Base-by-base conservation (phyloP, 2,329 filamentous ascomycete genomes). In the Aspergillus thermomutatus region DNA sequence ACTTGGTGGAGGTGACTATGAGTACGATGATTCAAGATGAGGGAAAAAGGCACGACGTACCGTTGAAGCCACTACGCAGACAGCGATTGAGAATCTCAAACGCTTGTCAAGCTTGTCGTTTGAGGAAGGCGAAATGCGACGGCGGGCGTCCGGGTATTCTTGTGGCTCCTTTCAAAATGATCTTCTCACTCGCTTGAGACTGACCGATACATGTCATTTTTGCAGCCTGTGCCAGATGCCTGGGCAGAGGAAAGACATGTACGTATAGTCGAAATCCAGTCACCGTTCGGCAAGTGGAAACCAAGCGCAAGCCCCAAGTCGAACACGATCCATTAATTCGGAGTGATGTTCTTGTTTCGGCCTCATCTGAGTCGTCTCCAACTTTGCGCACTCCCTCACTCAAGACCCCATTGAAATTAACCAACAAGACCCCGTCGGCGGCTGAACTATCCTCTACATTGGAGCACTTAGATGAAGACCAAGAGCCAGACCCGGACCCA, bases 51-150 rank as follows among this genome's bases (percentile, higher is more conserved):
- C n/a, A n/a, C n/a, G n/a, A n/a, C n/a, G n/a, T n/a, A n/a, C n/a
- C n/a, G n/a, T 14, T 11, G 28, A 21, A 41, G 51, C 19, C 25
- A 31, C 4, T 58, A 34, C 58, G 55, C 40, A 53, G 58, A 19
- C 53, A 54, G 14, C 59, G 62, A 19, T 43, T 64, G 34, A 64
- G 45, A 58, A 54, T 59, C 47, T 49, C 57, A 17, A 60, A n/a
- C 19, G 62, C 62, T 28, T 64, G 62, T 48, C 55, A 61, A 28
- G 45, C 50, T 10, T 64, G 62, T 50, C 62, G 62, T 4, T 54
- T 43, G 27, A 57, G 62, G 14, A 64, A 64, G 51, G 27, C 48
- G 10, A 64, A 64, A 58, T 64, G 62, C 21, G 60, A 64, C 28
- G 62, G 62, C 9, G 19, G 41, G 31, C 60, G 56, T 17, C 62